Evolutionary conservation across 1,284 basidiomycete genomes (phyloP), one percentile per base, ranked within the genome.

Genomic region (Ustilago shanxiensis): DNA sequence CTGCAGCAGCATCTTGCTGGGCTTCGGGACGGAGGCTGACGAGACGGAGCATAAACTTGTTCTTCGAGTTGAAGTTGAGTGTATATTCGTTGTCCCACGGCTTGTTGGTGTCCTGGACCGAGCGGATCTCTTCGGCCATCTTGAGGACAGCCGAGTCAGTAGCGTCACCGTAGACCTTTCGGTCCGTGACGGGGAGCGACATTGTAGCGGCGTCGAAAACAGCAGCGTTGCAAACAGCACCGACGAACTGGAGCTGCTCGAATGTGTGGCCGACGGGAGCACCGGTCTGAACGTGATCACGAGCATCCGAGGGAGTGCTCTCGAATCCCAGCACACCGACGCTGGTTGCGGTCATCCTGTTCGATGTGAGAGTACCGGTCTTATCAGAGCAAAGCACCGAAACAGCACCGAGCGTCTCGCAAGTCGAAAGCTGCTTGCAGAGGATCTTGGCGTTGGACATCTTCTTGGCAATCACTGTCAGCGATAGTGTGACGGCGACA

Each of bases 311-410:
- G 1, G 67, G 58, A 26, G 60, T 64, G 41, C 29, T 66, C 4
- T 72, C 66, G 55, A 73, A 59, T 86, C 89, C 59, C 87, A 82
- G 16, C 86, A 73, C 63, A 60, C 70, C 78, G 18, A 72, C 82
- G 90, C 90, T 80, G 87, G 87, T 72, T 65, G 72, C 78, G 5
- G 60, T 66, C 75, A 80, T 78, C 26, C 51, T 45, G 83, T 92
- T 92, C 45, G 90, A 87, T 8, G 91, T 92, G 57, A 92, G 86
- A 18, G 91, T 93, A 7, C 91, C 91, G 1, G 91, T 93, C 86
- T 92, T 92, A 83, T 92, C 91, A 4, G 91, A 92, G 11, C 91
- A 91, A 11, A 92, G 86, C 14, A 92, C 88, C 0, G 91, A 91
- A 47, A 91, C 88, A 0, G 88, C 86, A 0, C 91, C 91, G 26